Conservation (phyloP, 768 basidiomycete genomes). For the Fibroporia radiculosa region DNA sequence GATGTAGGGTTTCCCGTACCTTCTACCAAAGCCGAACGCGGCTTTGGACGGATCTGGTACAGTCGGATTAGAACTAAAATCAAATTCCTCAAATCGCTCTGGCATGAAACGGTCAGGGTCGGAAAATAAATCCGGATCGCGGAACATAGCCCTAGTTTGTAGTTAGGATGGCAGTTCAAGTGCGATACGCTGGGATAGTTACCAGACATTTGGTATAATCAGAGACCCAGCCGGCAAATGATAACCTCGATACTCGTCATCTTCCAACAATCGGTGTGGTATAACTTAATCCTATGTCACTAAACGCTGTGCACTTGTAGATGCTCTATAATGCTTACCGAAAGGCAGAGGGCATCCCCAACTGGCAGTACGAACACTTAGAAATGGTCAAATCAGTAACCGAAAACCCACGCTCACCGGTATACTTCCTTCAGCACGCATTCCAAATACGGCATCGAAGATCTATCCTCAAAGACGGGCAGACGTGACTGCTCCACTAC, state of each 20-base stretch:
- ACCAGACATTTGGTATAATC: conserved; percentile 1
- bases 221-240: background rate
- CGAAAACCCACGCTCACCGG: conserved; percentile 3
- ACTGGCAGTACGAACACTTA: conserved; percentile 7
- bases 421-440: conserved; percentile 4
- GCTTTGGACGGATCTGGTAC: conserved; percentile 5
- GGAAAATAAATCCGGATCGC: conserved; percentile 20
- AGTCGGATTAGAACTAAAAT: background rate
- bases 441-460: conserved; percentile 9
- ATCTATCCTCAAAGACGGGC: conserved; percentile 6
- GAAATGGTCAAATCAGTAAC: too few relatives aligned
- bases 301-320: background rate
- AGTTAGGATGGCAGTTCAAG: too few relatives aligned
- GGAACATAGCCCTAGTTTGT: conserved; percentile 14
- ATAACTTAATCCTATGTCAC: background rate
- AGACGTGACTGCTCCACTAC: conserved; percentile 21
- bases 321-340: conserved; percentile 4
- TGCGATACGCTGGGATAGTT: too few relatives aligned
- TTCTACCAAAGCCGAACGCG: conserved; percentile 12
- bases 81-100: conserved; percentile 3
- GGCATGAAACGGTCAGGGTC: conserved; percentile 24
- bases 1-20: background rate
- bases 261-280: background rate
- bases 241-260: background rate
- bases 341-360: conserved; percentile 12